phyloP scores from a whole-genome alignment of 1,139 yeast species.

The Spathaspora sp. region DNA sequence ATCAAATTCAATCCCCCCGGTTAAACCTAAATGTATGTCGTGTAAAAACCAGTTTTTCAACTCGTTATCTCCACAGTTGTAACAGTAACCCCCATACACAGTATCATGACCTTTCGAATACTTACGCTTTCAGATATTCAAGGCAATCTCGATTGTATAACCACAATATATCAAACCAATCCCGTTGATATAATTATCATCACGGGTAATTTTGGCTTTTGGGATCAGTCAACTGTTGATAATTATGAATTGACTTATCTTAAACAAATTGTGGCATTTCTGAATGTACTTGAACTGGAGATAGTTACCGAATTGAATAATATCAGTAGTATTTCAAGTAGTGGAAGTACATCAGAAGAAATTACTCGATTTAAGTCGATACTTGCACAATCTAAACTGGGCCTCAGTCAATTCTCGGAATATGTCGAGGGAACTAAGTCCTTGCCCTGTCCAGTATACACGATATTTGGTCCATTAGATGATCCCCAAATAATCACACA shows the following conservation, averaged over 20 bases:
- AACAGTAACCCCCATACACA: neutral
- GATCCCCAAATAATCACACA: constrained; percentile 66
- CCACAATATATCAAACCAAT: constrained; percentile 17
- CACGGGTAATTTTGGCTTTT: constrained; percentile 80
- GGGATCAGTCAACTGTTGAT: constrained; percentile 57
- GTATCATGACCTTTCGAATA: constrained; percentile 13
- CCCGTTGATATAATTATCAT: constrained; percentile 49
- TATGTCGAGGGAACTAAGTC: constrained; percentile 48
- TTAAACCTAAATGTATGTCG: neutral
- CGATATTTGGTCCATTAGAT: constrained; percentile 74
- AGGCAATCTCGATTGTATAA: constrained; percentile 29
- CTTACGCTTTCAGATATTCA: constrained; percentile 35
- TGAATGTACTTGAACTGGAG: constrained; percentile 54
- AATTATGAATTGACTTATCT: constrained; percentile 49
- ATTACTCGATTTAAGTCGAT: constrained; percentile 36
- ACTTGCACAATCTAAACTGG: constrained; percentile 28
- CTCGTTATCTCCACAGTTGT: neutral
- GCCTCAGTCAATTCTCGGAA: constrained; percentile 28
- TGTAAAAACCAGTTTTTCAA: neutral
- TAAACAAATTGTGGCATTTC: constrained; percentile 68
- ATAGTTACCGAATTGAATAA: constrained; percentile 47
- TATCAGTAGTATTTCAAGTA: constrained; percentile 35
- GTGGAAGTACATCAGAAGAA: constrained; percentile 11
- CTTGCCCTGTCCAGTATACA: constrained; percentile 67
- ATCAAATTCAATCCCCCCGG: too few relatives aligned